A percentile compares a stretch with the other conserved stretches of the same genome.
Conservation (phyloP, 768 basidiomycete genomes). For the Postia placenta region DNA sequence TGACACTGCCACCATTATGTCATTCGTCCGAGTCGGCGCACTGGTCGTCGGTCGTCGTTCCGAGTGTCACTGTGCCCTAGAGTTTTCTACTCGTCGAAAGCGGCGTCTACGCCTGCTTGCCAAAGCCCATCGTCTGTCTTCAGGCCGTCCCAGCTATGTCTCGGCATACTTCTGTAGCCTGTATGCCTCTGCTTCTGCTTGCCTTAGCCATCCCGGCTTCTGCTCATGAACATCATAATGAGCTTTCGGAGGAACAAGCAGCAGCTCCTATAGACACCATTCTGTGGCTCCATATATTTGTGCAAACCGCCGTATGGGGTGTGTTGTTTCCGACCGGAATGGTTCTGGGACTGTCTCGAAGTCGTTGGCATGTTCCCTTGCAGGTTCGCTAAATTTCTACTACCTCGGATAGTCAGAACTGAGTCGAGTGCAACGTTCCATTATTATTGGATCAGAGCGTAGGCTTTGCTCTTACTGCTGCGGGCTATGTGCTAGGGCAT, state of each 20-base stretch:
- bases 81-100: too few species aligned
- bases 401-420: not conserved
- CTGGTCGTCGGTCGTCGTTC: too few species aligned
- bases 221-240: conserved; percentile 63
- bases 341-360: conserved; percentile 70
- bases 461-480: conserved; percentile 63
- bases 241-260: conserved; percentile 55
- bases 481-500: conserved; percentile 80
- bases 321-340: conserved; percentile 81
- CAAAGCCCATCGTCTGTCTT: too few species aligned
- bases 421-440: not conserved
- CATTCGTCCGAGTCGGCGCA: too few species aligned
- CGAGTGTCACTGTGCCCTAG: too few species aligned
- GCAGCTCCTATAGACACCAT: conserved; percentile 68
- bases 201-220: conserved; percentile 17
- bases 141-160: not conserved
- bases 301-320: conserved; percentile 82
- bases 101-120: too few species aligned
- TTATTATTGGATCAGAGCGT: conserved; percentile 37
- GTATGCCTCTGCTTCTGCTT: conserved; percentile 8
- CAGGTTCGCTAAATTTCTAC: conserved; percentile 45
- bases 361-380: conserved; percentile 87
- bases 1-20: too few species aligned
- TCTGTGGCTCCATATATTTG: conserved; percentile 75
- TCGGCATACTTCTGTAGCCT: not conserved